Evolutionary conservation across 306 rosid species (phyloP), one percentile per base, ranked within the genome.

Genomic region (Biancaea sappan): DNA sequence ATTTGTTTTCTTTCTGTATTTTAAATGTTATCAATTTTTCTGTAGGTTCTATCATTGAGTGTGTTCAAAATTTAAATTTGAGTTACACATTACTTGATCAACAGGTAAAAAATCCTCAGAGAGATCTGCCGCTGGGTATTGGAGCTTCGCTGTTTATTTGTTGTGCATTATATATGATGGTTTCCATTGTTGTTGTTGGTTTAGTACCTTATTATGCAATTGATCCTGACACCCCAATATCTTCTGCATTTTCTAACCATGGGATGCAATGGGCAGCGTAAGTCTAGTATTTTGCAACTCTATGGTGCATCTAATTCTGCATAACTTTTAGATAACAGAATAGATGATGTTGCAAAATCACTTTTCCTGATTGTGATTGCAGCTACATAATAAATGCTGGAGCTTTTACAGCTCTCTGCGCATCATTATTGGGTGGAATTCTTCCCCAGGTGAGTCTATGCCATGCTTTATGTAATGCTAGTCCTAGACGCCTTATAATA

Each of bases 221-320:
- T 80, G 84, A 94, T 84, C 99, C 95, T 2, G 99, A 94, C 77
- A 94, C 97, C 12, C 99, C 99, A 28, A 90, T 94, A 73, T 92
- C 99, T 5, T 73, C 88, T 74, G 97, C 99, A 54, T 91, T 94
- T 86, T 77, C 95, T 67, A 72, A 69, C 43, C 84, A 90, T 58
- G 99, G 97, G 71, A 73, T 94, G 91, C 85, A 88, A 60, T 92
- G 99, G 98, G 96, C 96, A 14, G 95, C 85, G 97, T 94, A 82
- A 90, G 96, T 84, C 57, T 65, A 48, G 52, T 72, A 26, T 38
- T 58, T 66, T 56, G 67, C 26, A 77, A 62, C 11, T 34, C 26
- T 31, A 5, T 58, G 26, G 26, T 47, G 59, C 32, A 56, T 71
- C 18, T 77, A 9, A 5, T 72, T 60, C 44, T 14, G 19, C 26